phyloP scores from a whole-genome alignment of 78 protist genomes.

The Cavenderia fasciculata region DNA sequence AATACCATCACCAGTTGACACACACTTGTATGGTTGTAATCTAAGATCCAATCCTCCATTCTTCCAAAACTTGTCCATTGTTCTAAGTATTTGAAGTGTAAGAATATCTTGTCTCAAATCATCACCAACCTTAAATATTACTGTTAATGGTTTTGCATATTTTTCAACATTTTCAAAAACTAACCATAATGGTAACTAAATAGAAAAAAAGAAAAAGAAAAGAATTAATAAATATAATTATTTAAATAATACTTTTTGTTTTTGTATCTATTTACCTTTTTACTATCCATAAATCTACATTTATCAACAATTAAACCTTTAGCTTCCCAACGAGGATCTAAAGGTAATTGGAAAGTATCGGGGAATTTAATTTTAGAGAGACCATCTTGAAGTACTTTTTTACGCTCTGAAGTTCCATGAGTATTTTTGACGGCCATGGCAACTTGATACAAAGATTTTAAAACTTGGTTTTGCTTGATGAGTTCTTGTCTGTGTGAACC shows the following conservation, averaged over 20 bases:
- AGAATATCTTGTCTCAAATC: conserved; percentile 95
- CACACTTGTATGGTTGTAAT: conserved; percentile 85
- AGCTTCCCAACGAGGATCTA: conserved; percentile 81
- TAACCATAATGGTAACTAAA: conserved; percentile 88
- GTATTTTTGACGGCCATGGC: conserved; percentile 30
- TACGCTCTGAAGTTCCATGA: conserved; percentile 17
- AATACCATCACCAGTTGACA: conserved; percentile 87
- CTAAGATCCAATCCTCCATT: conserved; percentile 82
- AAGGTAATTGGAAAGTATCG: conserved; percentile 70
- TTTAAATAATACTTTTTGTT: background rate
- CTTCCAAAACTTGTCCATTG: conserved; percentile 96
- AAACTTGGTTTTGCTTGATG: conserved; percentile 54
- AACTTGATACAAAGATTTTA: conserved; percentile 15
- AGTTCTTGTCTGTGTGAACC: conserved; percentile 78
- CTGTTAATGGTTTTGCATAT: conserved; percentile 60
- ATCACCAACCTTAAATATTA: conserved; percentile 89
- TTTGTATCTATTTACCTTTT: conserved; percentile 75
- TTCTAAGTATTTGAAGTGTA: conserved; percentile 92
- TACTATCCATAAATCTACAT: conserved; percentile 92
- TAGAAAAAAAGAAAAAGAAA: background rate
- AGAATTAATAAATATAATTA: background rate
- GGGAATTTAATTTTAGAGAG: conserved; percentile 64
- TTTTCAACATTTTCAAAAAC: conserved; percentile 84
- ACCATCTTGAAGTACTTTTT: conserved; percentile 44
- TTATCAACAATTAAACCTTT: conserved; percentile 78